These are phyloP conservation scores for Diaporthe citri DNA, from an alignment of 2,329 filamentous ascomycete species.

Conservation along the genomic window DNA sequence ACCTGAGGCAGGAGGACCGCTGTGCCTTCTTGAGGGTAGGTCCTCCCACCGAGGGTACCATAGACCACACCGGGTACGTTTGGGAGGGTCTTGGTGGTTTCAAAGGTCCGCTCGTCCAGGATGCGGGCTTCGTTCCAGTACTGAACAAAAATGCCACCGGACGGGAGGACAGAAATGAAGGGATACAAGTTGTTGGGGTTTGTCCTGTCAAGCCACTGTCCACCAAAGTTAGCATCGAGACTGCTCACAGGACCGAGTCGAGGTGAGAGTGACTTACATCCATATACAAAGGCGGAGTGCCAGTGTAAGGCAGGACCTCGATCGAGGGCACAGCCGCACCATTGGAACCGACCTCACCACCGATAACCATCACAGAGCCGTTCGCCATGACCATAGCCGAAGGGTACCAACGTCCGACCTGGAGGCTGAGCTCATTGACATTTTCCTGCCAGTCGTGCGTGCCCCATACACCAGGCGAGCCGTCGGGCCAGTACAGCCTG, in stretches of 20 bases:
- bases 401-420: constrained; percentile 67
- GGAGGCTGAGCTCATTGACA: constrained; percentile 58
- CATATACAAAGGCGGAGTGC: constrained; percentile 57
- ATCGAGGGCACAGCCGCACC: constrained; percentile 63
- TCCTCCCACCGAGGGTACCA: constrained; percentile 63
- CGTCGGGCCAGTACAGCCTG: constrained; percentile 69
- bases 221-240: background rate
- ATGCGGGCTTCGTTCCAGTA: constrained; percentile 72
- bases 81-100: constrained; percentile 62
- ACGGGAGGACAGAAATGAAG: constrained; percentile 65
- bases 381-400: constrained; percentile 66
- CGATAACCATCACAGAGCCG: constrained; percentile 67
- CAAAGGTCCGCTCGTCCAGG: constrained; percentile 63
- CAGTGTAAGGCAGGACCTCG: constrained; percentile 64
- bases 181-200: constrained; percentile 73
- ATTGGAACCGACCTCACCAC: constrained; percentile 66
- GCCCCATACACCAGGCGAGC: constrained; percentile 59
- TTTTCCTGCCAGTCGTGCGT: constrained; percentile 69
- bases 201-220: constrained; percentile 62
- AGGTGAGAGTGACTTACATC: constrained; percentile 46
- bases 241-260: background rate
- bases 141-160: constrained; percentile 66
- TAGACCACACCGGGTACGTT: constrained; percentile 68
- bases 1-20: constrained; percentile 66
- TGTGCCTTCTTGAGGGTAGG: constrained; percentile 69